Evolutionary conservation across 768 basidiomycete genomes (phyloP), one percentile per base, ranked within the genome.

Genomic region (Chalciporus pseudorubinellus): DNA sequence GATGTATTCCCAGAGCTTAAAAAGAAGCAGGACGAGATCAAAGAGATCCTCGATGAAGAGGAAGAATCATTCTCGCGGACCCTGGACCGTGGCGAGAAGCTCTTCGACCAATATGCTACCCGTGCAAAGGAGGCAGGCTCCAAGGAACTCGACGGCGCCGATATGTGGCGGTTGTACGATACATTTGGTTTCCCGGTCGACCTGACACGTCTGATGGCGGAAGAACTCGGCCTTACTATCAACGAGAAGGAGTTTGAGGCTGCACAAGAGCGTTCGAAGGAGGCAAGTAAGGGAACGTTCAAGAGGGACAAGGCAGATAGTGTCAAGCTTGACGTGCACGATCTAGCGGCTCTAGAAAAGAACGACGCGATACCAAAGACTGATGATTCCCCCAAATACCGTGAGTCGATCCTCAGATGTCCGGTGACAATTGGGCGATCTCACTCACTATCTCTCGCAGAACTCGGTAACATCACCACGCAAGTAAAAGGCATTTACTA

Each of bases 171-270:
- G 22, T 71, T 99, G 45, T 98, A 98, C 67, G 97, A 99, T 67
- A 98, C 97, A 1, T 99, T 90, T 65, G 97, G 97, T 45, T 99
- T 99, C 76, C 97, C 97, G 0, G 93, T 92, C 38, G 97, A 99
- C 65, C 74, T 99, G 44, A 99, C 97, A 1, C 85, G 88, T 44
- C 77, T 99, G 52, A 98, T 99, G 97, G 97, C 97, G 4, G 91
- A 95, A 67, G 97, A 99, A 65, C 74, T 92, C 24, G 87, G 85
- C 2, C 74, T 99, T 39, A 77, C 74, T 7, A 81, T 98, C 61
- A 93, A 98, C 64, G 85, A 95, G 58, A 75, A 76, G 43, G 94
- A 95, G 59, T 95, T 98, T 60, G 92, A 92, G 59, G 80, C 80
- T 56, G 97, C 97, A 9, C 89, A 94, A 66, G 81, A 86, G 20